phyloP scores from a whole-genome alignment of 257 asterid species.

The Forsythia suspensa region DNA sequence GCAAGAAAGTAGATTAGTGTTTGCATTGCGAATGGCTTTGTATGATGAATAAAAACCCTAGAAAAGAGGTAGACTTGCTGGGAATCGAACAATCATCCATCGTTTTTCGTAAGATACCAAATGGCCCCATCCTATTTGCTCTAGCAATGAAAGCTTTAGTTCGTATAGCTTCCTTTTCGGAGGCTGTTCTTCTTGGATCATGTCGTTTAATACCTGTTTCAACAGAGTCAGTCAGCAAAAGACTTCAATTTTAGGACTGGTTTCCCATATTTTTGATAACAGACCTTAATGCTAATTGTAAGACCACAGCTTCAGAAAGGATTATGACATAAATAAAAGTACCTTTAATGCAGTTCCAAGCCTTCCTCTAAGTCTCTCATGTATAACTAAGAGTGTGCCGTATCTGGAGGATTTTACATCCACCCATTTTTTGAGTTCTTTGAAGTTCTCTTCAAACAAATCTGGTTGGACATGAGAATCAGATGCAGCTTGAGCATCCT shows the following conservation, averaged over 20 bases:
- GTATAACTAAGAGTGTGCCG: constrained; percentile 65
- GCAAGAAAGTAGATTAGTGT: not conserved
- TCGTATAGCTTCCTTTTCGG: constrained; percentile 83
- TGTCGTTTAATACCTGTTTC: constrained; percentile 66
- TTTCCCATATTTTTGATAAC: no score
- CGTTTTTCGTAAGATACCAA: constrained; percentile 69
- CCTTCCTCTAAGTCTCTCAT: constrained; percentile 73
- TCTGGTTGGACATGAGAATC: constrained; percentile 44
- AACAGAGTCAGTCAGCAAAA: not conserved
- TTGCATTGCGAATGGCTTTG: not conserved
- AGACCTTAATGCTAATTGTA: no score
- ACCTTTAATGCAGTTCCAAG: constrained; percentile 94
- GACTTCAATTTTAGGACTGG: not conserved
- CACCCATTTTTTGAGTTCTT: constrained; percentile 87
- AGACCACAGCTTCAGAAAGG: not conserved
- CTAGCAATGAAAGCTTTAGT: constrained; percentile 67
- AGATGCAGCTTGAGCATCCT: constrained; percentile 40
- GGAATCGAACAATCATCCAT: constrained; percentile 89
- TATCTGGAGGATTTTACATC: constrained; percentile 72
- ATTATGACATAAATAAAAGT: constrained; percentile 8
- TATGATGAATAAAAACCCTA: constrained; percentile 27
- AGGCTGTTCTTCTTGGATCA: constrained; percentile 81
- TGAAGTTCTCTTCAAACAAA: constrained; percentile 78
- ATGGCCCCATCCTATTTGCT: constrained; percentile 80
- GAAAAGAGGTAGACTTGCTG: constrained; percentile 68